Evolutionary conservation across 2,329 filamentous ascomycete genomes (phyloP).

Genomic region (Dichotomopilus funicola): DNA sequence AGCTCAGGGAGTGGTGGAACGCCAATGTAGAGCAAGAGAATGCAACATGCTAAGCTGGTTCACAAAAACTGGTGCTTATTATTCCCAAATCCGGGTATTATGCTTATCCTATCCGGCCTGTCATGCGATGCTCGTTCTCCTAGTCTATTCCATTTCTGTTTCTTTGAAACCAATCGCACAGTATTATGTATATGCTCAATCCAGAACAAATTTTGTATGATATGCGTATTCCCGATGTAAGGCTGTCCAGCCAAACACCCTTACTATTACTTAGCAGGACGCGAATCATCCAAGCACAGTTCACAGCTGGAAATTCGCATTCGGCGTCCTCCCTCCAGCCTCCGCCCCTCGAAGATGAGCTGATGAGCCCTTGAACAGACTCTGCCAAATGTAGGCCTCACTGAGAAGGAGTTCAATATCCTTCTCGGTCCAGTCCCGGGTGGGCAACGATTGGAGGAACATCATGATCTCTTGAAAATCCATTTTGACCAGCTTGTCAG

Average conservation of each 20-base stretch:
- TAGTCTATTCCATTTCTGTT: background rate
- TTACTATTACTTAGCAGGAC: background rate
- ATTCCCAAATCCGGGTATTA: slow-evolving; percentile 2
- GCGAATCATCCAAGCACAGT: background rate
- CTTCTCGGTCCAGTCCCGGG: slow-evolving; percentile 92
- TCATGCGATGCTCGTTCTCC: background rate
- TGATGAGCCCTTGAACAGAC: slow-evolving; percentile 86
- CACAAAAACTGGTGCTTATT: background rate
- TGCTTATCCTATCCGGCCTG: background rate
- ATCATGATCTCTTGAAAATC: slow-evolving; percentile 99
- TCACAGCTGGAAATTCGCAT: slow-evolving; percentile 36
- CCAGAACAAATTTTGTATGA: background rate
- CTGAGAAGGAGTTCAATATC: slow-evolving; percentile 93
- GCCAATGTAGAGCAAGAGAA: background rate
- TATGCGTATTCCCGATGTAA: background rate
- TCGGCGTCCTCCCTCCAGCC: slow-evolving; percentile 31
- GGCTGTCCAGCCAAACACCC: background rate
- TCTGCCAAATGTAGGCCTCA: slow-evolving; percentile 98
- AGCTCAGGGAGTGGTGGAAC: too few relatives aligned
- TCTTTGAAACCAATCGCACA: background rate
- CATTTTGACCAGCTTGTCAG: slow-evolving; percentile 89
- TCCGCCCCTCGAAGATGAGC: slow-evolving; percentile 66
- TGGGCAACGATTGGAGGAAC: slow-evolving; percentile 93
- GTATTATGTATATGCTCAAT: background rate
- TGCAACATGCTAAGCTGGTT: background rate